Evolutionary conservation across 768 basidiomycete genomes (phyloP).

Genomic region (Mrakia frigida): DNA sequence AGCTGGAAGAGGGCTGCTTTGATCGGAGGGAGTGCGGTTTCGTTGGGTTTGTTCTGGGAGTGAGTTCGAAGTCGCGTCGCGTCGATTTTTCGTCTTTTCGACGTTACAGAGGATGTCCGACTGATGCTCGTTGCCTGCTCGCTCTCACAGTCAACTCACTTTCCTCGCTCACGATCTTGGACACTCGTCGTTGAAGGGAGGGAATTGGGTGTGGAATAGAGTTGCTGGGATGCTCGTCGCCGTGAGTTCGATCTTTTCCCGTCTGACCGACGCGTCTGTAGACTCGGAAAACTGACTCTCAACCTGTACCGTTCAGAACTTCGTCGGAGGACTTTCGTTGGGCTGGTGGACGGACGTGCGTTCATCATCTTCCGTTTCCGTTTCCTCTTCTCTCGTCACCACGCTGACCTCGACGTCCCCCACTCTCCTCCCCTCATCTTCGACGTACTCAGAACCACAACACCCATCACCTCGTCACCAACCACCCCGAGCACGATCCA

Average conservation of each 20-base stretch:
- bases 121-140: neutral
- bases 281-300: neutral
- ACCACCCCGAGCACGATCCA: constrained; percentile 75
- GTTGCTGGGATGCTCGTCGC: constrained; percentile 69
- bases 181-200: constrained; percentile 70
- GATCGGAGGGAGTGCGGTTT: constrained; percentile 58
- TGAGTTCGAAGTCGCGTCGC: constrained; percentile 49
- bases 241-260: neutral
- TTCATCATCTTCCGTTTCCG: constrained; percentile 34
- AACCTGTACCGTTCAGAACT: constrained; percentile 47
- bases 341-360: constrained; percentile 98
- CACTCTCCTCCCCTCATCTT: constrained; percentile 23
- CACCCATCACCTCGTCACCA: constrained; percentile 77
- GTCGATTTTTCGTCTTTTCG: neutral
- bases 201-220: constrained; percentile 74
- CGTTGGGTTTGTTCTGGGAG: constrained; percentile 87
- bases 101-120: neutral
- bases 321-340: constrained; percentile 84
- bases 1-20: constrained; percentile 35
- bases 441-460: constrained; percentile 59
- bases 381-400: constrained; percentile 2
- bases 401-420: constrained; percentile 2
- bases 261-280: neutral
- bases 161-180: constrained; percentile 88
- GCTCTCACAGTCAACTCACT: constrained; percentile 6